Conservation (phyloP, 257 asterid species). For the Capsicum pubescens region DNA sequence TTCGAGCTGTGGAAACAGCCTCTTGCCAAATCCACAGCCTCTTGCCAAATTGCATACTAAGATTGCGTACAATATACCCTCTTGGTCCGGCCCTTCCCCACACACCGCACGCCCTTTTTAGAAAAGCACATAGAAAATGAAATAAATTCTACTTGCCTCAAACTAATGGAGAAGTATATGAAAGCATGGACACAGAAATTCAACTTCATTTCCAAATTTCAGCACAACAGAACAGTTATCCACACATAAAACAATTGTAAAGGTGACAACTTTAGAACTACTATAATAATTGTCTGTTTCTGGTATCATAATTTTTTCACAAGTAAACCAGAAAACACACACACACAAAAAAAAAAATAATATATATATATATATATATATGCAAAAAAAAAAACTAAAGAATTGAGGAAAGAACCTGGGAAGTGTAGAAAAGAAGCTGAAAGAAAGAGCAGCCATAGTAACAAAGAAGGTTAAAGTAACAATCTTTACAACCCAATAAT, state of each 20-base stretch:
- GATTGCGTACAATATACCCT: too few relatives aligned
- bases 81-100: too few relatives aligned
- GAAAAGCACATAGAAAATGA: neutral
- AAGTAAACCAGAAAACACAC: constrained; percentile 1
- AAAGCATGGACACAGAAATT: neutral
- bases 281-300: neutral
- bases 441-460: constrained; percentile 70
- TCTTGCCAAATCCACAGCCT: too few relatives aligned
- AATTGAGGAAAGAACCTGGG: constrained; percentile 71
- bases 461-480: constrained; percentile 45
- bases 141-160: neutral
- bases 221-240: neutral
- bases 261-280: constrained; percentile 25
- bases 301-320: neutral
- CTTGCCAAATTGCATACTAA: too few relatives aligned
- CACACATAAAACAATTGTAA: neutral
- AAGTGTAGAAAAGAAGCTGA: constrained; percentile 56
- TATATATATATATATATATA: neutral
- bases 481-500: constrained; percentile 29
- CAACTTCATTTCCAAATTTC: constrained; percentile 15
- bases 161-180: neutral
- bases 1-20: too few relatives aligned
- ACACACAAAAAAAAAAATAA: neutral
- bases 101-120: too few relatives aligned
- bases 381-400: constrained; percentile 18